Conservation (phyloP, 306 rosid species). For the Casuarina equisetifolia region DNA sequence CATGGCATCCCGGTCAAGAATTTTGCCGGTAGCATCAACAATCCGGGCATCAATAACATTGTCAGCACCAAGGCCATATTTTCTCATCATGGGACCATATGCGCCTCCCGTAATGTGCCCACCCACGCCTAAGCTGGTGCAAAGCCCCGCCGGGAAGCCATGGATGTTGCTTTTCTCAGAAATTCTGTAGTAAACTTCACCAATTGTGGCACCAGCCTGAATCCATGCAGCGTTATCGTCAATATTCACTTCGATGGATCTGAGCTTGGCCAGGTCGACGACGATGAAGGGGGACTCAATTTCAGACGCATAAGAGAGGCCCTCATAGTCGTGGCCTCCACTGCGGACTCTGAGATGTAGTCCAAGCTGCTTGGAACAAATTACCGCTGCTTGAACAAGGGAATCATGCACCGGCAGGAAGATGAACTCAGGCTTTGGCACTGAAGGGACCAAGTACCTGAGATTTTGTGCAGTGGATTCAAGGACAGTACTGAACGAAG, state of each 20-base stretch:
- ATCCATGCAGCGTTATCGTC: conserved; percentile 59
- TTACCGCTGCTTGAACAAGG: conserved; percentile 64
- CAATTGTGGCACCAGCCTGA: conserved; percentile 77
- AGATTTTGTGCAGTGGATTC: conserved; percentile 58
- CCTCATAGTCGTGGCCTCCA: conserved; percentile 90
- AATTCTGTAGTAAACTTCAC: conserved; percentile 75
- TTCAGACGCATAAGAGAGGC: conserved; percentile 67
- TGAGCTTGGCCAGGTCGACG: conserved; percentile 62
- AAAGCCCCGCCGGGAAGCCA: conserved; percentile 83
- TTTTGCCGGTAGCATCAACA: conserved; percentile 49
- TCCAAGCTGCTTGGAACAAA: conserved; percentile 58
- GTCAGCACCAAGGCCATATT: conserved; percentile 75
- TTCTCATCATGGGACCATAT: conserved; percentile 80
- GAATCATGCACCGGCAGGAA: conserved; percentile 59
- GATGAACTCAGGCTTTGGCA: conserved; percentile 68
- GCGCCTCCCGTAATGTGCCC: conserved; percentile 90
- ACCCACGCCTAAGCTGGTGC: conserved; percentile 75
- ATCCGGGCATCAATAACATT: conserved; percentile 67
- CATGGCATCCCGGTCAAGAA: conserved; percentile 65
- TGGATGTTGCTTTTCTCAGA: conserved; percentile 54
- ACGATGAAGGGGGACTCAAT: conserved; percentile 55
- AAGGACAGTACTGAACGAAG: conserved; percentile 41
- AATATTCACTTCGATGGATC: conserved; percentile 42
- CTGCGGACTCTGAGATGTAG: conserved; percentile 65
- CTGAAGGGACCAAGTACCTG: conserved; percentile 47